phyloP scores from a whole-genome alignment of 1,284 basidiomycete genomes.

The Ceratobasidium sp. region DNA sequence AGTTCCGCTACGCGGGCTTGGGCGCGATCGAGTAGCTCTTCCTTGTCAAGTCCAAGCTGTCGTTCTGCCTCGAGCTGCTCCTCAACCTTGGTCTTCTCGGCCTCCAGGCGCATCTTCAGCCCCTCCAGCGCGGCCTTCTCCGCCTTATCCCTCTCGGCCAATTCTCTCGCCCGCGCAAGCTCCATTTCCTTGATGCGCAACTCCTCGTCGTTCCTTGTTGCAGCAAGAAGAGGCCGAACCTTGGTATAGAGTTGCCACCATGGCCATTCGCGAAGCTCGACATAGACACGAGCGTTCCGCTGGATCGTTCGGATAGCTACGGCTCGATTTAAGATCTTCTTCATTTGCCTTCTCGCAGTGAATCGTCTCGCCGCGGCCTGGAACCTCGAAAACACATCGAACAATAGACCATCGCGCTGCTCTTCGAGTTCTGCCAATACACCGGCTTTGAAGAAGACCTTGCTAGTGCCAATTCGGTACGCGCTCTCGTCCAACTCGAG shows the following conservation, averaged over 20 bases:
- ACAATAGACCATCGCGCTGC: conserved; percentile 84
- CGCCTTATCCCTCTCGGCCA: conserved; percentile 82
- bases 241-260: conserved; percentile 99
- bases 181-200: conserved; percentile 89
- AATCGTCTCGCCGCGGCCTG: conserved; percentile 88
- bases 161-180: conserved; percentile 79
- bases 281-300: conserved; percentile 91
- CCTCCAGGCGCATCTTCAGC: conserved; percentile 78
- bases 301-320: conserved; percentile 93
- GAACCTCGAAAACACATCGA: conserved; percentile 87
- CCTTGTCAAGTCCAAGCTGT: conserved; percentile 82
- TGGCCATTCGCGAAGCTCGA: conserved; percentile 91
- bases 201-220: conserved; percentile 93
- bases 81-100: conserved; percentile 83
- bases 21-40: conserved; percentile 81
- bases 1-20: conserved; percentile 86
- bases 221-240: conserved; percentile 90
- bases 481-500: conserved; percentile 85
- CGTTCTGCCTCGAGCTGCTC: conserved; percentile 85
- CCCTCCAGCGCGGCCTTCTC: conserved; percentile 81
- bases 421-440: conserved; percentile 98
- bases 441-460: conserved; percentile 99
- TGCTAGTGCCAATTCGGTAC: conserved; percentile 94
- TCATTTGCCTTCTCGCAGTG: conserved; percentile 88
- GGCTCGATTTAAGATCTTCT: conserved; percentile 94